These are phyloP conservation scores for Phialophora macrospora DNA, from an alignment of 2,329 filamentous ascomycete genomes.

Conservation along the genomic window DNA sequence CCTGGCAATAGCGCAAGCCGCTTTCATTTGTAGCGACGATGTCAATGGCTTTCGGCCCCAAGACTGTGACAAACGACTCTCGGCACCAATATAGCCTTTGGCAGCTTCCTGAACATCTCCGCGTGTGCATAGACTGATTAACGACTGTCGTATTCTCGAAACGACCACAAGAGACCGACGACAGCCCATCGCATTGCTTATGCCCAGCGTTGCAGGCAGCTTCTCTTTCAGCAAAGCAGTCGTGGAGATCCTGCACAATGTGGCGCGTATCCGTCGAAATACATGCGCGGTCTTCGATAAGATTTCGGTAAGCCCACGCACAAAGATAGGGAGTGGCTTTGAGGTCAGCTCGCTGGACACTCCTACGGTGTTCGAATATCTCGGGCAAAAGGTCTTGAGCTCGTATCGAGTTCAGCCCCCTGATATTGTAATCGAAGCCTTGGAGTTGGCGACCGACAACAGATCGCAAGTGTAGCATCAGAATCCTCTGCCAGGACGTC, in stretches of 20 bases:
- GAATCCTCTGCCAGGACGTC: constrained; percentile 1
- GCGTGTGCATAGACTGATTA: neutral
- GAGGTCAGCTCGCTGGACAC: constrained; percentile 10
- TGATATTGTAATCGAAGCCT: constrained; percentile 62
- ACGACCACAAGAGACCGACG: neutral
- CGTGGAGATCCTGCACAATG: neutral
- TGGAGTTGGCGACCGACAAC: constrained; percentile 77
- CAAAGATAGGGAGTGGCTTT: constrained; percentile 21
- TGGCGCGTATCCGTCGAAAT: constrained; percentile 18
- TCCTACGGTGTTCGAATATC: constrained; percentile 19
- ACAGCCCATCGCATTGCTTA: neutral
- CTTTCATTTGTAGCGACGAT: neutral
- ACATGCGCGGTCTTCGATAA: constrained; percentile 21
- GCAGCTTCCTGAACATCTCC: neutral
- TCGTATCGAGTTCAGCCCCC: constrained; percentile 9
- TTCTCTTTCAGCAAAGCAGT: neutral
- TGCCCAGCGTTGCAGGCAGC: neutral
- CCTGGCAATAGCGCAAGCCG: constrained; percentile 11
- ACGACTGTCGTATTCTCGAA: neutral
- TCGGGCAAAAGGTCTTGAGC: constrained; percentile 14
- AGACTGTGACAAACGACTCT: neutral
- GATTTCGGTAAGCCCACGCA: constrained; percentile 24
- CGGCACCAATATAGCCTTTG: neutral
- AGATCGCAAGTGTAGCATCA: constrained; percentile 41
- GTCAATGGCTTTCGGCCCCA: neutral